phyloP scores from a whole-genome alignment of 208 protist species.

The Leishmania amazonensis region DNA sequence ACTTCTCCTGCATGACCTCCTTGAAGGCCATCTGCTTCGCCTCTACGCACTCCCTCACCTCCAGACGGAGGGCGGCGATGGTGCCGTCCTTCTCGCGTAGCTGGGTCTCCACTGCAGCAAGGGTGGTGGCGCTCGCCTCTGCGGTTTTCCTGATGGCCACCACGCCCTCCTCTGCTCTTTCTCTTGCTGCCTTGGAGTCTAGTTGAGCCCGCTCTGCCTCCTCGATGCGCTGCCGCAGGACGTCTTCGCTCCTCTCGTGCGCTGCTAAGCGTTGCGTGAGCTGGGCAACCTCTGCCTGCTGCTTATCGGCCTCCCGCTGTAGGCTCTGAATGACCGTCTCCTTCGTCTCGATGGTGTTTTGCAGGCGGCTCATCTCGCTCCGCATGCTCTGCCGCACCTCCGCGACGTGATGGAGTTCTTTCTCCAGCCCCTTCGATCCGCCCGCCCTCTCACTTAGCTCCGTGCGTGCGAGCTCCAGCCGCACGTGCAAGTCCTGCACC shows the following conservation, averaged over 20 bases:
- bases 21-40: conserved; percentile 22
- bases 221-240: conserved; percentile 25
- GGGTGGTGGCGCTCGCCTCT: conserved; percentile 11
- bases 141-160: conserved; percentile 24
- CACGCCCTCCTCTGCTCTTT: conserved; percentile 23
- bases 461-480: conserved; percentile 48
- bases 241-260: conserved; percentile 22
- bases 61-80: conserved; percentile 24
- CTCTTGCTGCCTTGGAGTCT: conserved; percentile 18
- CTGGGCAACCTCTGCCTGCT: conserved; percentile 29
- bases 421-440: conserved; percentile 46
- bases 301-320: conserved; percentile 28
- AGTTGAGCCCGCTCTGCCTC: conserved; percentile 31
- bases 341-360: conserved; percentile 15
- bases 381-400: conserved; percentile 38
- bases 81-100: conserved; percentile 10
- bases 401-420: conserved; percentile 39
- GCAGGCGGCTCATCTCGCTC: conserved; percentile 26
- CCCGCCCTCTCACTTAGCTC: conserved; percentile 51
- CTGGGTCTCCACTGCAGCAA: conserved; percentile 16
- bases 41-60: conserved; percentile 23
- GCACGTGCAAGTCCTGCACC: conserved; percentile 44
- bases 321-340: conserved; percentile 20
- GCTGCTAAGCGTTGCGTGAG: conserved; percentile 28
- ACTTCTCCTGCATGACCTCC: conserved; percentile 23